Base-by-base conservation (phyloP, 495 filamentous ascomycete genomes). In the Staphylotrichum longicolle region DNA sequence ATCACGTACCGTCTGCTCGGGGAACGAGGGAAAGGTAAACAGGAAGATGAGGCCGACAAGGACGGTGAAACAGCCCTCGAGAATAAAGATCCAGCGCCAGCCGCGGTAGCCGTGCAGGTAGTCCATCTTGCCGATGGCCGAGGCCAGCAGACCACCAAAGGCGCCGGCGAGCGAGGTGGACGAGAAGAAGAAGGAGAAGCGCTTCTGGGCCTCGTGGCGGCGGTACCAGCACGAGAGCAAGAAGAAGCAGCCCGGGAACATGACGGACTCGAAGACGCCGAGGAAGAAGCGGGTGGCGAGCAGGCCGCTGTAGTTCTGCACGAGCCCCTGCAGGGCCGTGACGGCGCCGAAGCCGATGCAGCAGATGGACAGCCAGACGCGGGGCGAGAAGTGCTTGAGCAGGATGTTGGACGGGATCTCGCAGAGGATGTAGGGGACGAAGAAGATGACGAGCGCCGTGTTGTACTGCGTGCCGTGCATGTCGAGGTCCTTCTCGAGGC, bases 391-490 rank as follows among this genome's bases (percentile, higher is more conserved):
- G 61, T 83, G 85, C 73, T 95, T 96, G 33, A 98, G 77, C 15
- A 95, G 68, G 56, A 96, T 84, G 68, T 98, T 98, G 53, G 88
- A 91, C 3, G 93, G 94, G 54, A 98, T 94, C 72, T 90, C 93
- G 65, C 88, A 88, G 50, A 93, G 63, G 63, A 96, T 82, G 70
- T 96, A 98, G 0, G 93, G 92, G 0, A 97, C 85, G 75, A 96
- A 98, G 81, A 97, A 96, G 64, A 96, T 93, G 30, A 85, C 86
- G 61, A 96, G 75, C 0, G 88, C 90, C 12, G 83, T 88, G 74
- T 93, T 94, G 74, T 87, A 93, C 67, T 89, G 82, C 11, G 50
- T 53, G 54, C 77, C 77, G 49, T 69, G 42, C 27, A 96, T 80
- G 15, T 78, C 44, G 11, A 94, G 74, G 44, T 95, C 88, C 10